Evolutionary conservation across 1,284 basidiomycete genomes (phyloP).

Genomic region (Cryptococcus jaspeensis): DNA sequence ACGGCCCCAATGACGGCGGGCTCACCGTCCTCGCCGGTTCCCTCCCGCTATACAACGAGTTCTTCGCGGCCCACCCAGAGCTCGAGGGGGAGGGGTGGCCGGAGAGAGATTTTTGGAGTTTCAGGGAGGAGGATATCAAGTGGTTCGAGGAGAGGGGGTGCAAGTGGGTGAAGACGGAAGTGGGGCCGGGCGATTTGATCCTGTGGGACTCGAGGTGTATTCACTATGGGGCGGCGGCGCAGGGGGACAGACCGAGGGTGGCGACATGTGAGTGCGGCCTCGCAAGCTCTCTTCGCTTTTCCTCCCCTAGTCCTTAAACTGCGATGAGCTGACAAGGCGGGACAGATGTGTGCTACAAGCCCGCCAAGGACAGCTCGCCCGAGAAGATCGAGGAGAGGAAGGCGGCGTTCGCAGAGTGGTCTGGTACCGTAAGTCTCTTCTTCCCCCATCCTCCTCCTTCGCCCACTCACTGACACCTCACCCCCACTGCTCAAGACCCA

Average conservation of each 20-base stretch:
- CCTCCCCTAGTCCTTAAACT: too few relatives aligned
- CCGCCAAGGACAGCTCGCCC: constrained; percentile 31
- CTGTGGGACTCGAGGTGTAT: constrained; percentile 30
- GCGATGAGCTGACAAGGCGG: neutral
- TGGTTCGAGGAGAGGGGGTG: constrained; percentile 45
- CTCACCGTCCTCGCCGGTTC: constrained; percentile 51
- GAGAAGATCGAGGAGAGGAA: constrained; percentile 12
- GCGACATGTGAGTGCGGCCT: neutral
- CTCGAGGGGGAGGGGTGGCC: constrained; percentile 15
- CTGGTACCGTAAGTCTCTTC: too few relatives aligned
- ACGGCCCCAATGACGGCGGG: constrained; percentile 52
- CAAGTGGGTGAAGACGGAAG: constrained; percentile 37
- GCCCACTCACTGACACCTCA: too few relatives aligned
- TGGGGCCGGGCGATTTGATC: constrained; percentile 13
- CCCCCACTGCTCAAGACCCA: neutral
- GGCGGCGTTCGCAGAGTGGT: too few relatives aligned
- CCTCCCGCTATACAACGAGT: constrained; percentile 43
- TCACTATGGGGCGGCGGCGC: constrained; percentile 37
- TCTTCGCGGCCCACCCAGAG: constrained; percentile 35
- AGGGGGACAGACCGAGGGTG: constrained; percentile 3
- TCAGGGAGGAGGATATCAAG: constrained; percentile 32
- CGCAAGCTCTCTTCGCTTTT: too few relatives aligned
- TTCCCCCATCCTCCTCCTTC: too few relatives aligned
- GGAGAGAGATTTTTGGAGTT: constrained; percentile 39
- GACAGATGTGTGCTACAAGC: constrained; percentile 24